Evolutionary conservation across 805 yeast species (phyloP).

Genomic region (Kluyveromyces lactis): DNA sequence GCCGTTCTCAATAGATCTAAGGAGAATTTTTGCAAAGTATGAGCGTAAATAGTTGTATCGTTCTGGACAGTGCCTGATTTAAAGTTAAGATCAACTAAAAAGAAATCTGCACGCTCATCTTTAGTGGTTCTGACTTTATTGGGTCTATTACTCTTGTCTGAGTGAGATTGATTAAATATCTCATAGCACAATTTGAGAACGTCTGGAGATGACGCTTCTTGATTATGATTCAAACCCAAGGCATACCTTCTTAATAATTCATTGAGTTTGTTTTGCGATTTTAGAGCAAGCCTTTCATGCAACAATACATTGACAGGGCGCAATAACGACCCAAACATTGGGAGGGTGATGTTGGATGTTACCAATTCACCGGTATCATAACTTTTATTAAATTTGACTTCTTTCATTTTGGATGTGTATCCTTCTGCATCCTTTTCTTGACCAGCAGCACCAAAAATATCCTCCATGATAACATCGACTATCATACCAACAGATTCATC

Average conservation of each 20-base stretch:
- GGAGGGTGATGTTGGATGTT: conserved; percentile 53
- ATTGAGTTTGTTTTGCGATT: conserved; percentile 65
- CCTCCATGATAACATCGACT: conserved; percentile 79
- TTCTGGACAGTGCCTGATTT: conserved; percentile 44
- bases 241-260: conserved; percentile 72
- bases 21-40: conserved; percentile 64
- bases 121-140: background rate
- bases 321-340: conserved; percentile 48
- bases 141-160: background rate
- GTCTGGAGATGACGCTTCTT: conserved; percentile 46
- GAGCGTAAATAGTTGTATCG: conserved; percentile 48
- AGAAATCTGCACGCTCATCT: conserved; percentile 46
- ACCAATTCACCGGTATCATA: conserved; percentile 78
- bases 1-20: conserved; percentile 70
- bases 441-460: conserved; percentile 84
- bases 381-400: conserved; percentile 83
- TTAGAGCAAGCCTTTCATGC: conserved; percentile 55
- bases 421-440: conserved; percentile 94
- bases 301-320: conserved; percentile 61
- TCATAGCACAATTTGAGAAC: conserved; percentile 69
- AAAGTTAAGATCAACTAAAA: conserved; percentile 63
- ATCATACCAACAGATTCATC: conserved; percentile 56
- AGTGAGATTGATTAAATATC: conserved; percentile 47
- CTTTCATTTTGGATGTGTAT: conserved; percentile 76
- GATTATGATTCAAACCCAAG: conserved; percentile 69